Evolutionary conservation across 352 stramenopile genomes (phyloP).

Genomic region (Globisporangium orthogonon): DNA sequence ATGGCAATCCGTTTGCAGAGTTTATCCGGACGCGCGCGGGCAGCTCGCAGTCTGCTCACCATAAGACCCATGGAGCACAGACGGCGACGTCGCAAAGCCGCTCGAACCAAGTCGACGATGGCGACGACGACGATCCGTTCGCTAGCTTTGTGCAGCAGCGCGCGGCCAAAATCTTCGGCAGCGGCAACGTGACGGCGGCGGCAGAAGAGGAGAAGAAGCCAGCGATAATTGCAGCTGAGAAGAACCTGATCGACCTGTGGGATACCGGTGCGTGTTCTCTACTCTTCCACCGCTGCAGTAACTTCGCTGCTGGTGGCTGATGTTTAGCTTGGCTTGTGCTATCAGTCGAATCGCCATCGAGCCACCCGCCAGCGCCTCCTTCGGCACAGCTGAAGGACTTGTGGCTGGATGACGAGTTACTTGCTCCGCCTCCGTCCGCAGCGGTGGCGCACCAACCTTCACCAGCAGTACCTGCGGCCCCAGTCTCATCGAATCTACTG

Average conservation of each 20-base stretch:
- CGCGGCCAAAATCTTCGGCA: conserved; percentile 29
- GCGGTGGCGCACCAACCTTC: background rate
- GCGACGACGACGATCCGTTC: conserved; percentile 55
- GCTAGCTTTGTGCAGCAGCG: conserved; percentile 55
- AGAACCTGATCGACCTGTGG: conserved; percentile 62
- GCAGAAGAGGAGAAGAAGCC: conserved; percentile 15
- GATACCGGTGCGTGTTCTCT: conserved; percentile 29
- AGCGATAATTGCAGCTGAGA: conserved; percentile 9
- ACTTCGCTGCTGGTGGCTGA: background rate
- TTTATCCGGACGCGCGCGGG: conserved; percentile 41
- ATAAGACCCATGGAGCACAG: background rate
- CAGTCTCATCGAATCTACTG: background rate
- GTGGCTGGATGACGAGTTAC: conserved; percentile 7
- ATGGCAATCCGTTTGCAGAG: conserved; percentile 57
- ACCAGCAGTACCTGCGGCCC: background rate
- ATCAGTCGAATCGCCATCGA: conserved; percentile 15
- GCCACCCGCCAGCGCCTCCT: background rate
- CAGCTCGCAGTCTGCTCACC: conserved; percentile 13
- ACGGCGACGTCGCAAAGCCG: background rate
- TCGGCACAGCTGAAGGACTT: conserved; percentile 8
- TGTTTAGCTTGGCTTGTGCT: background rate
- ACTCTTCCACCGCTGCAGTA: background rate
- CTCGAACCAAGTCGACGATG: conserved; percentile 15
- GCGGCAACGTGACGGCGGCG: conserved; percentile 6
- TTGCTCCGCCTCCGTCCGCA: conserved; percentile 1